Base-by-base conservation (phyloP, 495 filamentous ascomycete species). In the Rusavskia elegans region DNA sequence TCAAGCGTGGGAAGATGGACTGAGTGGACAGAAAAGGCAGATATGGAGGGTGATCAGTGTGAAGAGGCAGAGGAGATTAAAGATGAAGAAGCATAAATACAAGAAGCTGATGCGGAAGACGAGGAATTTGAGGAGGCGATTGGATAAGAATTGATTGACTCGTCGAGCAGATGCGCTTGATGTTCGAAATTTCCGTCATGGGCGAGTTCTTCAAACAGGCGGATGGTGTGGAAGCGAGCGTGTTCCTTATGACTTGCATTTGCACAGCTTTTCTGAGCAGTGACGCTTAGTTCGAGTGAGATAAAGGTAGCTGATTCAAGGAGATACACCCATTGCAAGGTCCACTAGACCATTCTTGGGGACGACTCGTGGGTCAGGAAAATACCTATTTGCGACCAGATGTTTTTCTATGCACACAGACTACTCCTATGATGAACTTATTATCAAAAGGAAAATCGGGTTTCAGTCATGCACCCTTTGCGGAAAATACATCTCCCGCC, bases 1-100 rank as follows among this genome's bases (percentile, higher is more conserved):
- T 59, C 57, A 72, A 49, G 67, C 68, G 19, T 69, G 63, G 56
- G 72, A 76, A 49, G 70, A 74, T 32, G 64, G 65, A 23, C 58
- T 63, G 29, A 64, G 67, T 23, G 27, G 19, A 8, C 13, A 0
- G 42, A 37, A 40, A 48, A 57, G 59, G 38, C 50, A 52, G 6
- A 35, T 46, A 10, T 73, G 75, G 73, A 68, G 78, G 29, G 71
- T 81, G 17, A 84, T 99, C 59, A 92, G 85, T 66, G 92, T 95
- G 53, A 84, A 80, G 68, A 75, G 93, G 67, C 84, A 88, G 56
- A 75, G 88, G 61, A 87, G 85, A 69, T 69, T 89, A 64, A 95
- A 90, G 79, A 98, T 98, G 89, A 98, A 98, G 86, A 98, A 97
- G 76, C 89, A 97, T 73, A 98, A 98, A 79, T 93, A 94, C 67